Evolutionary conservation across 345 rosid species (phyloP).

Genomic region (Camelina laxa): DNA sequence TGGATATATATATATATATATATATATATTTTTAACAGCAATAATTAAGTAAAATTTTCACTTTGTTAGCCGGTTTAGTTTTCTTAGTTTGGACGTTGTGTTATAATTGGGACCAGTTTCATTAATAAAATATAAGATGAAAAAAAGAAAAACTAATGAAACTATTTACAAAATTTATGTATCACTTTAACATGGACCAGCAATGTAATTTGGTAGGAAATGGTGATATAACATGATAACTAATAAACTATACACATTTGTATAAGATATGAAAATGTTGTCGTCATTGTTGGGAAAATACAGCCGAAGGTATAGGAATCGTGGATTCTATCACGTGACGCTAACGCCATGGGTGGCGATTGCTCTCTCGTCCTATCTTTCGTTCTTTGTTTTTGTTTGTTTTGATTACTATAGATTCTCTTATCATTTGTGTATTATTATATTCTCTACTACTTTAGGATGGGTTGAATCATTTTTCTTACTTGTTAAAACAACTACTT

Average conservation of each 20-base stretch:
- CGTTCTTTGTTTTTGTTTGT: neutral
- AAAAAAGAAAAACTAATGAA: no score
- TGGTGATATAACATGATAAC: neutral
- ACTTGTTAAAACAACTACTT: conserved; percentile 2
- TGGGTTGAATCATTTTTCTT: conserved; percentile 24
- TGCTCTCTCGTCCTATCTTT: conserved; percentile 19
- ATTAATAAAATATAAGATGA: no score
- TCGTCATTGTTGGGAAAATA: conserved; percentile 7
- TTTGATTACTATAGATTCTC: conserved; percentile 18
- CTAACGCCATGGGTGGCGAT: conserved; percentile 31
- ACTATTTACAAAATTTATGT: no score
- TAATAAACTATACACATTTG: neutral
- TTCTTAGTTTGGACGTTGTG: no score
- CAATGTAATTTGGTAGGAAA: neutral
- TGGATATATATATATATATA: no score
- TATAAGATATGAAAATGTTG: neutral
- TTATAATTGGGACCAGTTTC: no score
- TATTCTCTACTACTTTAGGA: conserved; percentile 9
- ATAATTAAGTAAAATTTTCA: no score
- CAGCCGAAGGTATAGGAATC: neutral
- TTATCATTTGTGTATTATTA: conserved; percentile 18
- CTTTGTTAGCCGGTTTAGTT: no score
- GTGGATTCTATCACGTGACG: conserved; percentile 40
- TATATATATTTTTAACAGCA: no score
- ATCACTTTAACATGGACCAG: neutral